Conservation (phyloP, 805 yeast genomes). For the Metschnikowia vanudenii region DNA sequence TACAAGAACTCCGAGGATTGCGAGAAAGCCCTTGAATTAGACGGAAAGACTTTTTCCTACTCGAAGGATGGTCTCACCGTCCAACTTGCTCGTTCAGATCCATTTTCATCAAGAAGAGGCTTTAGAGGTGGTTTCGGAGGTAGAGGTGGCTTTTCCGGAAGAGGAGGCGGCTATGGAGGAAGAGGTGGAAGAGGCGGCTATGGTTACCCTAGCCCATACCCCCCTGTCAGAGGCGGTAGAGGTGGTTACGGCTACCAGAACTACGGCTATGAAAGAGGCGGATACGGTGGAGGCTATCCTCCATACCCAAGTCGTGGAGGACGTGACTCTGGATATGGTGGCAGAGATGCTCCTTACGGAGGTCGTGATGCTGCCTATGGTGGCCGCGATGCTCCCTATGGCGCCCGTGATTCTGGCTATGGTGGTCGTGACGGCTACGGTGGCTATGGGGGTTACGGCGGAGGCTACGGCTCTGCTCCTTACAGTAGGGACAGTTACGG, state of each 20-base stretch:
- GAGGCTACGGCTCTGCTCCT: slow-evolving; percentile 7
- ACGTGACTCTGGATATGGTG: slow-evolving; percentile 18
- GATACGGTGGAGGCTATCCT: slow-evolving; percentile 23
- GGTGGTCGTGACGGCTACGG: slow-evolving; percentile 8
- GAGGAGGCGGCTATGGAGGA: slow-evolving; percentile 19
- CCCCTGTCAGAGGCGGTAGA: slow-evolving; percentile 18
- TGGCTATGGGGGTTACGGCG: slow-evolving; percentile 18
- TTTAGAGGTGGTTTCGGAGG: slow-evolving; percentile 22
- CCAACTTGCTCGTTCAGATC: slow-evolving; percentile 57
- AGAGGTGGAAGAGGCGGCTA: slow-evolving; percentile 26
- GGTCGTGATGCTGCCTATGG: slow-evolving; percentile 13
- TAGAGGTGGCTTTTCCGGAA: slow-evolving; percentile 21
- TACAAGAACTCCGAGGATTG: slow-evolving; percentile 52
- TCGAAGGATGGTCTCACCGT: slow-evolving; percentile 47
- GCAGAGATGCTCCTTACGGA: slow-evolving; percentile 19
- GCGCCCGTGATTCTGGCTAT: slow-evolving; percentile 16
- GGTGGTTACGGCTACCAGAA: slow-evolving; percentile 25
- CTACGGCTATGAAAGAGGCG: slow-evolving; percentile 24
- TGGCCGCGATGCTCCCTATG: slow-evolving; percentile 24
- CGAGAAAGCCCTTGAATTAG: slow-evolving; percentile 49
- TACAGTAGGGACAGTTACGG: slow-evolving; percentile 18
- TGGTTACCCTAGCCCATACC: slow-evolving; percentile 21
- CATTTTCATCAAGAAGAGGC: slow-evolving; percentile 41
- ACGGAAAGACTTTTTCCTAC: slow-evolving; percentile 45
- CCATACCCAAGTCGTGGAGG: slow-evolving; percentile 13